Percentiles rank a stretch among this genome's conserved stretches.
Evolutionary conservation across 192 early-diverging fungal genomes (phyloP).

Genomic region (Rhizoclosmatium globosum): DNA sequence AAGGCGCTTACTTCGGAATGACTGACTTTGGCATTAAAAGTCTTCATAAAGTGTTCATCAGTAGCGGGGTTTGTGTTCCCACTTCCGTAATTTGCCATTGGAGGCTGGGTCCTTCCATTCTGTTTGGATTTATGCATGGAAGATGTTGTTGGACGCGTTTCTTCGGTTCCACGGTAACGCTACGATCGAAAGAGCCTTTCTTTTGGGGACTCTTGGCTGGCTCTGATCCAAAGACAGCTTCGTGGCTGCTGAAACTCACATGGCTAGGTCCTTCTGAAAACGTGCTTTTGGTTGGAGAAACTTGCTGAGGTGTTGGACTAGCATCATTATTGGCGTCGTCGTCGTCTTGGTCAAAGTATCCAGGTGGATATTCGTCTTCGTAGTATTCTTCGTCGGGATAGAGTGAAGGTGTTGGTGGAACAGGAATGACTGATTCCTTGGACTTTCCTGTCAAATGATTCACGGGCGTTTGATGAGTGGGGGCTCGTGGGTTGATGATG

Average conservation of each 20-base stretch:
- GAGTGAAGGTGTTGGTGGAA: background rate
- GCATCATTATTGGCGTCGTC: background rate
- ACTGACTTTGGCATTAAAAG: slow-evolving; percentile 19
- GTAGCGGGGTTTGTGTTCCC: slow-evolving; percentile 29
- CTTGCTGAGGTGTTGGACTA: background rate
- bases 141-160: background rate
- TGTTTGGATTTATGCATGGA: background rate
- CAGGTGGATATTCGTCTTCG: background rate
- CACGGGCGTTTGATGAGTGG: background rate
- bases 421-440: background rate
- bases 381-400: background rate
- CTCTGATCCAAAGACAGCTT: slow-evolving; percentile 23
- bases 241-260: background rate
- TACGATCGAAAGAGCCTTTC: slow-evolving; percentile 16
- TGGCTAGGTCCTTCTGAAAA: background rate
- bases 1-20: slow-evolving; percentile 4
- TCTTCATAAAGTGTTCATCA: slow-evolving; percentile 30
- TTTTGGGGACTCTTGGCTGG: background rate
- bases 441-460: background rate
- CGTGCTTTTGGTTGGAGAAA: background rate
- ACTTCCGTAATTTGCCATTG: slow-evolving; percentile 19
- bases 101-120: background rate
- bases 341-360: background rate
- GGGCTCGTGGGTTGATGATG: slow-evolving; percentile 25
- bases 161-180: background rate